Conservation (phyloP, 176 grass and related monocot genomes). For the Carex pumila region DNA sequence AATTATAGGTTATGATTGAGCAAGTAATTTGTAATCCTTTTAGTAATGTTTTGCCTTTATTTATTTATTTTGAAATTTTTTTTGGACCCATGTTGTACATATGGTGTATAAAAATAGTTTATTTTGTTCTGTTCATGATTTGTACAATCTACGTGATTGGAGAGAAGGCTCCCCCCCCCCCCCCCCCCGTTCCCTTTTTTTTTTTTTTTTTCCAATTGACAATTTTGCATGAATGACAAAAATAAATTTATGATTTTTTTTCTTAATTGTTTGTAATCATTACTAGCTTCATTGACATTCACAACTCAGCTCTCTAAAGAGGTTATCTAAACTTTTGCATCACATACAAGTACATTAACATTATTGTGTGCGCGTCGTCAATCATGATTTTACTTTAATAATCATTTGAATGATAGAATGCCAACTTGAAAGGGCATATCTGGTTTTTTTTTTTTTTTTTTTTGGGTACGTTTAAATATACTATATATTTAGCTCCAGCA, state of each 20-base stretch:
- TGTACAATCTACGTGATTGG: slow-evolving; percentile 12
- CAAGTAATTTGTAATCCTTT: not conserved
- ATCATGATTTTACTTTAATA: not conserved
- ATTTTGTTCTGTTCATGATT: slow-evolving; percentile 2
- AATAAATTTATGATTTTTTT: not conserved
- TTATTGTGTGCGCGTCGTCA: not conserved
- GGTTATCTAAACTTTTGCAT: not conserved
- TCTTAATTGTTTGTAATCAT: not conserved
- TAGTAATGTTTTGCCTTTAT: not conserved
- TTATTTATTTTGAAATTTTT: not conserved
- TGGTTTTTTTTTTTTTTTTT: too few relatives aligned
- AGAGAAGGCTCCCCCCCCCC: not conserved
- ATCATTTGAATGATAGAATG: not conserved
- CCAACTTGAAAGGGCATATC: not conserved
- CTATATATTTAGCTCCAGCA: not conserved
- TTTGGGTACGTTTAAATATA: not conserved
- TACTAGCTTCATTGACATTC: not conserved
- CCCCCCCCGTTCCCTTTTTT: too few relatives aligned
- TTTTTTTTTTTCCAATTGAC: not conserved
- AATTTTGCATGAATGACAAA: slow-evolving; percentile 1
- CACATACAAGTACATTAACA: not conserved
- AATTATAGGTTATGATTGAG: not conserved
- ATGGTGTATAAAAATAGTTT: not conserved
- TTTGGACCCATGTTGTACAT: not conserved
- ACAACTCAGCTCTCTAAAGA: not conserved